phyloP scores from a whole-genome alignment of 352 stramenopile genomes.

The Globisporangium apiculatum region DNA sequence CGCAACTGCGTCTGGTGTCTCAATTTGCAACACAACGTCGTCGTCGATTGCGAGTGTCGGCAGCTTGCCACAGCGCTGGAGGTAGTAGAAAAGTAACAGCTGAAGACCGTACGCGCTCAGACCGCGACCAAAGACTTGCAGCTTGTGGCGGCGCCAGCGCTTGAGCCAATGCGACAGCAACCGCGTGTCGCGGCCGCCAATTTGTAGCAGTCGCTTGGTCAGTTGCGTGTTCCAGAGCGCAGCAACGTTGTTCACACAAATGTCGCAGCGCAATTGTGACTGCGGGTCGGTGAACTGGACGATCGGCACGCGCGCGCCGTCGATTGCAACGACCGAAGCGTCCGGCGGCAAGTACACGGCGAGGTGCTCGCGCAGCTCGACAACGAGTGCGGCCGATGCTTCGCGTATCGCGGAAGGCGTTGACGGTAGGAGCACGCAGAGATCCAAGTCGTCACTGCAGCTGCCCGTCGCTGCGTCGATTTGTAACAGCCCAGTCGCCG shows the following conservation, averaged over 20 bases:
- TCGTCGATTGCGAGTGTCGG: slow-evolving; percentile 38
- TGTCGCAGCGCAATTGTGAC: slow-evolving; percentile 41
- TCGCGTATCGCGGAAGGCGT: slow-evolving; percentile 28
- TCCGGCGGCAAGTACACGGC: slow-evolving; percentile 36
- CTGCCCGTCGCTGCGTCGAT: not conserved
- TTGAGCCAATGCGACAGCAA: slow-evolving; percentile 41
- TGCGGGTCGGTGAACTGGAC: slow-evolving; percentile 42
- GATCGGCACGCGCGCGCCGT: slow-evolving; percentile 60
- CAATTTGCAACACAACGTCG: slow-evolving; percentile 2
- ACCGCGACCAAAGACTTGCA: slow-evolving; percentile 21
- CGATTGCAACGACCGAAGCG: slow-evolving; percentile 23
- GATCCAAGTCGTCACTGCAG: slow-evolving; percentile 50
- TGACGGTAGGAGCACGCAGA: slow-evolving; percentile 66
- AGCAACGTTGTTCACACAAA: slow-evolving; percentile 79
- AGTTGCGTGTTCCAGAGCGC: slow-evolving; percentile 79
- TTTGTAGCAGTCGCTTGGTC: slow-evolving; percentile 24
- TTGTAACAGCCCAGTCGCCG: slow-evolving; percentile 35
- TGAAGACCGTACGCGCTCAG: slow-evolving; percentile 70
- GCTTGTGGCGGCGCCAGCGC: slow-evolving; percentile 31
- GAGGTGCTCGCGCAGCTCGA: slow-evolving; percentile 68
- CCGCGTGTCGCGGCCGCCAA: not conserved
- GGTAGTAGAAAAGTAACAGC: slow-evolving; percentile 60
- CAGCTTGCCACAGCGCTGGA: slow-evolving; percentile 42
- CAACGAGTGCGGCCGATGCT: slow-evolving; percentile 38
- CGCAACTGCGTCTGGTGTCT: slow-evolving; percentile 16